Base-by-base conservation (phyloP, 805 yeast genomes). In the Kregervanrija pseudodelftensis region DNA sequence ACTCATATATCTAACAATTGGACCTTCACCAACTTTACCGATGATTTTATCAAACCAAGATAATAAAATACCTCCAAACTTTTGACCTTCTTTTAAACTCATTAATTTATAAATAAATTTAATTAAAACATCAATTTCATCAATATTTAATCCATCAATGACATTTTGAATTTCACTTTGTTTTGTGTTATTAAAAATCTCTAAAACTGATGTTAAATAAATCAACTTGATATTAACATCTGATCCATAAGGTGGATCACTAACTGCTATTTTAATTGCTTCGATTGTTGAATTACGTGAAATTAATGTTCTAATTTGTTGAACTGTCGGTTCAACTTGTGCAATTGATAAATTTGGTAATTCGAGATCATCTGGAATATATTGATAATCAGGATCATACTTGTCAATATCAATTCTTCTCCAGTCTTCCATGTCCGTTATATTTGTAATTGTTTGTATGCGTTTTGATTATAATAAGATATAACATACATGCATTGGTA, bases 331-430 rank as follows among this genome's bases (percentile, higher is more conserved):
- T 44, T 72, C 76, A 38, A 87, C 67, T 39, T 84, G 87, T 35
- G 69, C 74, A 42, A 62, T 61, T 35, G 72, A 67, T 43, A 78
- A 72, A 1, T 75, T 69, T 8, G 76, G 74, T 30, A 52, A 43
- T 32, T 55, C 55, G 11, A 48, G 37, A 17, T 51, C 54, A 41
- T 63, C 67, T 12, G 53, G 48, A 11, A 48, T 56, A 41, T 58
- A 63, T 36, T 59, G 80, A 54, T 75, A 76, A 39, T 90, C 96
- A 3, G 95, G 85, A 59, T 90, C 96, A 52, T 80, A 80, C 13
- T 88, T 85, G 65, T 93, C 98, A 43, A 93, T 81, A 63, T 93
- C 96, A 55, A 91, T 87, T 74, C 93, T 80, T 76, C 99, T 84
- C 95, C 95, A 85, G 60, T 83, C 89, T 49, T 77, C 81, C 79